Evolutionary conservation across 345 rosid species (phyloP), one percentile per base, ranked within the genome.

Genomic region (Linum trigynum): DNA sequence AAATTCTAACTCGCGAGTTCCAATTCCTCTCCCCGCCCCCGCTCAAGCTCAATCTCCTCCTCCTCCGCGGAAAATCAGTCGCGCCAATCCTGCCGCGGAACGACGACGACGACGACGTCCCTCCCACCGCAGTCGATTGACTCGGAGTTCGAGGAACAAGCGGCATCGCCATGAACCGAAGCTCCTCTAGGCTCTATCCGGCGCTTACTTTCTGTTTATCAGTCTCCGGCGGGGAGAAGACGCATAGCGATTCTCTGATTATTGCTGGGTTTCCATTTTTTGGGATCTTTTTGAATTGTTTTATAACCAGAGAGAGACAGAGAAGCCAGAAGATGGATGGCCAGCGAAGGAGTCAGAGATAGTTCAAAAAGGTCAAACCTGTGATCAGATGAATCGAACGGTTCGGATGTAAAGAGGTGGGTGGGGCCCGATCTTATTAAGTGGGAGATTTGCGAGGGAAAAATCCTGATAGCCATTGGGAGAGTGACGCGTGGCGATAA

Each of bases 151-250:
- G 51, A 3, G 81, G 82, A 35, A 76, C 72, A 42, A 87, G 58
- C 5, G 82, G 79, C 70, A 80, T 68, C 77, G 80, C 86, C 90
- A 85, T 78, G 51, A 41, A 61, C 67, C 55, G 70, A 55, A 48
- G 14, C 53, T 10, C 9, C 53, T 15, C 14, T 48, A 48, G 10
- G 53, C n/a, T n/a, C n/a, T 23, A 23, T 23, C 32, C 32, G 32
- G 32, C 32, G 32, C 32, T 23, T 23, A 23, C 32, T 67, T 62
- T 61, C 65, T 72, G 48, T 70, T 67, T 38, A 1, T 55, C 55
- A 14, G 56, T 39, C 62, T 16, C 14, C 50, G 58, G 40, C 5
- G n/a, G 32, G 55, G 60, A 50, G 60, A 69, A 68, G 38, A 10
- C 14, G 50, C 5, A 4, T 14, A 42, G 57, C 4, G 4, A 35